Evolutionary conservation across 441 rosid species (phyloP), one percentile per base, ranked within the genome.

Genomic region (Isatis lusitanica): DNA sequence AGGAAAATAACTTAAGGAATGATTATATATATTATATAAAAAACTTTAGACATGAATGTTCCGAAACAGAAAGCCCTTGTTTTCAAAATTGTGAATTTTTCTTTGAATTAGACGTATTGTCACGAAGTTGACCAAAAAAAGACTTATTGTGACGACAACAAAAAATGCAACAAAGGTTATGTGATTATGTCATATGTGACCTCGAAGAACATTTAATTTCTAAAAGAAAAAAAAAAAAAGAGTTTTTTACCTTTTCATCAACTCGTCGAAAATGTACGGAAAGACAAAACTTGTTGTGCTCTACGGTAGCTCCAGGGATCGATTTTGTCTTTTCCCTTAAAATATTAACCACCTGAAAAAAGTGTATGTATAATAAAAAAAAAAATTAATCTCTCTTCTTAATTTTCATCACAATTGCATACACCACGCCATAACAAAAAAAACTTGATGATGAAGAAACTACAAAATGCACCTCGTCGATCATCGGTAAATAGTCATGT

Each of bases 401-500:
- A 9, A 2, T 21, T 35, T 2, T 57, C 12, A 6, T 57, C 30
- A 73, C 21, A 38, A 7, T 1, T 63, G 3, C 9, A 18, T 39
- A 10, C 24, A 33, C 9, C 15, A 43, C n/a, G 21, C 33, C n/a
- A 58, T 2, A 21, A 0, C 9, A 31, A 2, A 40, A 31, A 2
- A 40, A 15, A 8, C 15, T 16, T 6, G 13, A 38, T 28, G n/a
- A 50, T 56, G 70, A 77, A 18, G 38, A 62, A 64, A 36, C 16
- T 66, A 77, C 28, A 39, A 59, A 21, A 62, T 12, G 50, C 60
- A 86, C 91, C 90, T 88, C 81, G 52, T 82, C 80, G 63, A 86
- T 86, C 89, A 86, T 83, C 9, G 89, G 93, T 9, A 85, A 65
- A 67, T 76, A 88, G 59, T 86, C 87, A 43, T 83, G 82, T 21